phyloP scores from a whole-genome alignment of 1,139 yeast genomes.

The Pichiaceae sp. region DNA sequence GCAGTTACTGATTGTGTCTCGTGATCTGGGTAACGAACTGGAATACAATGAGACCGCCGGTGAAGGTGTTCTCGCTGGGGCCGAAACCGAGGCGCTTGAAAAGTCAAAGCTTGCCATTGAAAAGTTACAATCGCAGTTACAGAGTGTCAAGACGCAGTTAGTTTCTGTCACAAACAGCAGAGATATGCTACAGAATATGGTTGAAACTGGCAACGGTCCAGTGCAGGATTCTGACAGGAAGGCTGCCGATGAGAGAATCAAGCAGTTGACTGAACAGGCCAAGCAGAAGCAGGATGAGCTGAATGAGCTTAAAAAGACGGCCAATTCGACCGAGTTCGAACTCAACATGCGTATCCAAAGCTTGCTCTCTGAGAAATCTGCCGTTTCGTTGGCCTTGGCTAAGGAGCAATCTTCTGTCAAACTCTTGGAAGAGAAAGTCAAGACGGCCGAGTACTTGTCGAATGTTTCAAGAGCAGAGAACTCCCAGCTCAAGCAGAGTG shows the following conservation, averaged over 20 bases:
- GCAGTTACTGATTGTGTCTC: conserved; percentile 55
- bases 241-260: conserved; percentile 26
- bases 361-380: conserved; percentile 42
- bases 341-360: conserved; percentile 30
- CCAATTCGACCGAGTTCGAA: conserved; percentile 30
- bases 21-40: conserved; percentile 61
- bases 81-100: conserved; percentile 16
- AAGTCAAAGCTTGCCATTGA: conserved; percentile 67
- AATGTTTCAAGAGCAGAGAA: conserved; percentile 35
- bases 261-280: conserved; percentile 23
- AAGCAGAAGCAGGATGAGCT: conserved; percentile 19
- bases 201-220: conserved; percentile 27
- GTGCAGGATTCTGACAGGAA: conserved; percentile 22
- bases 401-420: conserved; percentile 37
- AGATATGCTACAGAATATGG: conserved; percentile 41
- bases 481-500: conserved; percentile 32
- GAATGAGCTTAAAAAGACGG: conserved; percentile 30
- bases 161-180: conserved; percentile 54
- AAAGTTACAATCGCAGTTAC: conserved; percentile 56
- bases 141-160: conserved; percentile 38
- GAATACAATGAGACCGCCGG: conserved; percentile 53
- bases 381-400: conserved; percentile 36
- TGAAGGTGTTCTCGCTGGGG: conserved; percentile 48
- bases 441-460: conserved; percentile 28
- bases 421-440: conserved; percentile 37